Evolutionary conservation across 2,329 filamentous ascomycete species (phyloP), one percentile per base, ranked within the genome.

Genomic region (Moelleriella libera): DNA sequence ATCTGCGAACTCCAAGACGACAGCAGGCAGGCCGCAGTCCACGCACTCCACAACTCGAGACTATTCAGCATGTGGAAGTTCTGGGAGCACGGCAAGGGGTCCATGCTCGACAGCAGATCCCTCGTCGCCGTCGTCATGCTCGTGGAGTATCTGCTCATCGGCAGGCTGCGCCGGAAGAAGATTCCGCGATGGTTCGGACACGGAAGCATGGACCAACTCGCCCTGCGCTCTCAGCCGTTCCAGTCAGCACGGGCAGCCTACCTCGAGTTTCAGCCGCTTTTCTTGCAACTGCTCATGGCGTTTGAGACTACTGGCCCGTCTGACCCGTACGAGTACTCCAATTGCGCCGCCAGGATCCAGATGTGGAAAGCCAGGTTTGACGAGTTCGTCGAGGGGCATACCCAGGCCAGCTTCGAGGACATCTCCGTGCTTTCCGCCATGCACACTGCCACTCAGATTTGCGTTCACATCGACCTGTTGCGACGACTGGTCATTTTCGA

Each of bases 1-100:
- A 46, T 54, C 6, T 53, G 51, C 28, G 46, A 47, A 10, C 43
- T 54, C 5, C 50, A 47, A n/a, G 48, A 40, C 7, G 50, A 53
- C n/a, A 42, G 45, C 30, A 39, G 39, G 11, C 48, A 52, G 30
- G 51, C 51, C 8, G 43, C 34, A 31, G 43, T 48, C n/a, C 53
- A 54, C 31, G 43, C 49, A 14, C 39, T 45, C 6, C 47, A 46
- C 42, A 48, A 48, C 14, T 43, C 49, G 3, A 34, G 47, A 30
- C 47, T 54, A 2, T 53, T 51, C 11, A 41, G 46, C 40, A 42
- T 53, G 30, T 51, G 51, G 51, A 32, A 40, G 1, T 52, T 53
- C 40, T 44, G 50, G 43, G 51, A 52, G 4, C 41, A 48, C 12
- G 43, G 12, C 40, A 8, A 42, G 9, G 12, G 11, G 40, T 48